Conservation (phyloP, 2,329 filamentous ascomycete species). For the Pseudogymnoascus pannorum region DNA sequence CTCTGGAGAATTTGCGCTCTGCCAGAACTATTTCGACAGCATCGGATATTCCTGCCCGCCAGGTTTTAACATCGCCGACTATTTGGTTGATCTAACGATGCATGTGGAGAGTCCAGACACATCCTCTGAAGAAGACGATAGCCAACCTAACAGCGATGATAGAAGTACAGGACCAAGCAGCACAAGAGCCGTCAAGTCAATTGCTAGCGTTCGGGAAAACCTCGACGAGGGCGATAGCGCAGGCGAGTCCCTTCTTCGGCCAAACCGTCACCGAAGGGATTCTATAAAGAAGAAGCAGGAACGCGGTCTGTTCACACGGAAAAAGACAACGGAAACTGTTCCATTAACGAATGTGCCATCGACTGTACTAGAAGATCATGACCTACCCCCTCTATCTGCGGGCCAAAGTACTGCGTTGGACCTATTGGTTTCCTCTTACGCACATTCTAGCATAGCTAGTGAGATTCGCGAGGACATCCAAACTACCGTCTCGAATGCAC, state of each 20-base stretch:
- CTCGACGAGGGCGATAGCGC: constrained; percentile 58
- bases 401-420: constrained; percentile 70
- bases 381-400: constrained; percentile 51
- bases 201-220: constrained; percentile 72
- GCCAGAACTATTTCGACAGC: constrained; percentile 85
- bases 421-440: constrained; percentile 67
- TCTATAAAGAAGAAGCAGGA: constrained; percentile 85
- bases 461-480: constrained; percentile 72
- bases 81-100: constrained; percentile 96
- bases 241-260: constrained; percentile 54
- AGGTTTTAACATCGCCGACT: constrained; percentile 98
- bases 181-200: constrained; percentile 80
- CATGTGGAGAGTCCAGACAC: constrained; percentile 63
- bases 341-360: constrained; percentile 40
- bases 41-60: constrained; percentile 90
- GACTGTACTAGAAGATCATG: constrained; percentile 64
- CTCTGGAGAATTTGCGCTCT: constrained; percentile 81
- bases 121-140: constrained; percentile 48
- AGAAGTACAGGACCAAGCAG: constrained; percentile 75
- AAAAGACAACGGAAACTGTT: constrained; percentile 60
- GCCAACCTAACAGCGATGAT: constrained; percentile 50
- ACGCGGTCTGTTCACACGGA: constrained; percentile 80
- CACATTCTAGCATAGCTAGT: constrained; percentile 67
- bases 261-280: constrained; percentile 63
- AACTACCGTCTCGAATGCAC: constrained; percentile 56